Percentiles rank a stretch among this genome's conserved stretches.
Evolutionary conservation across 768 basidiomycete genomes (phyloP).

Genomic region (Leccinum arenicola): DNA sequence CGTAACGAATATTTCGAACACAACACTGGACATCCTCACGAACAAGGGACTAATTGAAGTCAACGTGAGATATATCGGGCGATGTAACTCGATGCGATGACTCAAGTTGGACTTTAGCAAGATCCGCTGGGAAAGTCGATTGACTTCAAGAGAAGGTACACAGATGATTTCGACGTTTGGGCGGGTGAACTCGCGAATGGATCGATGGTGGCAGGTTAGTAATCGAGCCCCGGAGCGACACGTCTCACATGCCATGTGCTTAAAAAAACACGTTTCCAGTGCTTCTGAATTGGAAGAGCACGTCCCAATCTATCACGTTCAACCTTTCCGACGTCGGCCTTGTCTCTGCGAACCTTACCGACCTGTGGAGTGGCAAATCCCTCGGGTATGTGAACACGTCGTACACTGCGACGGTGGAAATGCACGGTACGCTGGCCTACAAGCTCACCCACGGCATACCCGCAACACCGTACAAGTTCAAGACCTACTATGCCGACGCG

Average conservation of each 20-base stretch:
- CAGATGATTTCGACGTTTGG: slow-evolving; percentile 11
- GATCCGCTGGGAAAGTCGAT: slow-evolving; percentile 11
- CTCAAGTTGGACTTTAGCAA: slow-evolving; percentile 8
- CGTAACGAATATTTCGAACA: background rate
- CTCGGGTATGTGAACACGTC: background rate
- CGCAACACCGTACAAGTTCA: background rate
- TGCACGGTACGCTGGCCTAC: slow-evolving; percentile 7
- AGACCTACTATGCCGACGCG: background rate
- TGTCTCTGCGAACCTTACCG: slow-evolving; percentile 1
- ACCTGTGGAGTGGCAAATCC: slow-evolving; percentile 4
- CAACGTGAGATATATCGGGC: background rate
- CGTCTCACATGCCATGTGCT: background rate
- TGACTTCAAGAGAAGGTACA: slow-evolving; percentile 10
- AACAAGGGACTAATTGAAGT: slow-evolving; percentile 8
- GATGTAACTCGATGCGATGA: background rate
- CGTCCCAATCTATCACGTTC: background rate
- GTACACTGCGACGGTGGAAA: background rate
- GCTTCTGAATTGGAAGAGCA: slow-evolving; percentile 6
- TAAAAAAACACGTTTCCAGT: slow-evolving; percentile 1
- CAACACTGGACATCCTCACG: slow-evolving; percentile 3
- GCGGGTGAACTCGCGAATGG: slow-evolving; percentile 8
- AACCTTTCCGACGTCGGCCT: slow-evolving; percentile 7
- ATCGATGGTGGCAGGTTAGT: slow-evolving; percentile 10
- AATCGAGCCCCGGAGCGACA: background rate
- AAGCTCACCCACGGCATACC: background rate